Base-by-base conservation (phyloP, 495 filamentous ascomycete species). In the Penicillium flavigenum region DNA sequence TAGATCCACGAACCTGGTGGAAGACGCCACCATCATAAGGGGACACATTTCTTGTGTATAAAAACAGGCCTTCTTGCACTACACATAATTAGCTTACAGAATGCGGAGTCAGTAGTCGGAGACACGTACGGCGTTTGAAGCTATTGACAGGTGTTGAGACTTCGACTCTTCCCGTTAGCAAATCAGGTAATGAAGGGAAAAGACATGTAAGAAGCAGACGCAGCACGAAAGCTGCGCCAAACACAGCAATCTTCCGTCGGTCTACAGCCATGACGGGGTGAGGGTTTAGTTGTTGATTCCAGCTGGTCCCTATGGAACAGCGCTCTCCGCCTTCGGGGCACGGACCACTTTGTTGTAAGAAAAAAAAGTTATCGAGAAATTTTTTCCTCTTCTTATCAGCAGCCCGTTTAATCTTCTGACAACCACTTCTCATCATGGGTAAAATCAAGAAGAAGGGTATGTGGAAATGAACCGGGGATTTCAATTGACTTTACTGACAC, bases 21-120 rank as follows among this genome's bases (percentile, higher is more conserved):
- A 90, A 98, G 70, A 98, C 90, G 57, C 94, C 94, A 55, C 94
- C 94, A 72, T 98, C 92, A 72, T 98, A 98, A 1, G 94, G 94
- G 48, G 92, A 97, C 26, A 97, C 90, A 80, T 96, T 94, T 64
- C 92, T 91, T 51, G 87, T 92, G 66, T 98, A 97, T 4, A 98
- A 85, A 67, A 96, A 98, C 46, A 98, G 78, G 29, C 94, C 94
- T 76, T 98, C 94, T 75, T 97, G 92, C 50, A 98, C 91, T 96
- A 42, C n/a, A 22, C 0, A 26, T 42, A 43, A 24, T 58, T 49
- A 63, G 51, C 24, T 39, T 44, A 50, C 22, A 32, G n/a, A 42
- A 8, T 53, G 12, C 39, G 36, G 11, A 34, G 44, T 43, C 26
- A 54, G 26, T 58, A 19, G 24, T 47, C 36, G 26, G 17, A 29